Base-by-base conservation (phyloP, 768 basidiomycete genomes). In the Amanita phalloides region DNA sequence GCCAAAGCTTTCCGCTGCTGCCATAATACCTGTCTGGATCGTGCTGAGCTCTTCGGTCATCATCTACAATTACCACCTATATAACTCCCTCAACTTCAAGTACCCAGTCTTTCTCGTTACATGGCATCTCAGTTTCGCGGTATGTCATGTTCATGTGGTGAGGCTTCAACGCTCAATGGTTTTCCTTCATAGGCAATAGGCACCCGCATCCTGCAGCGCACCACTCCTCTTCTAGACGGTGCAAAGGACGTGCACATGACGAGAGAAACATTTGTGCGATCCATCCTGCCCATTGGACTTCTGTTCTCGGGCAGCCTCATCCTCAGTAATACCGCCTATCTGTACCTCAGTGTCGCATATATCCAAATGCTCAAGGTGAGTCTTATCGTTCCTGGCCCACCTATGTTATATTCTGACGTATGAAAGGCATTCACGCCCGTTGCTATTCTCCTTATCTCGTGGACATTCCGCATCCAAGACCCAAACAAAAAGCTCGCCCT, bases 61-160 rank as follows among this genome's bases (percentile, higher is more conserved):
- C 69, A 82, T 96, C 54, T 96, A 97, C 80, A 96, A 96, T 78
- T 95, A 92, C 66, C 83, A 83, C 63, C 68, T 90, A 58, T 91
- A 89, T 75, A 88, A 87, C 68, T 78, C 77, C 42, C 79, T 87
- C 61, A 67, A 82, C 54, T 96, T 96, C 74, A 79, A 81, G 61
- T 96, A 73, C 71, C 94, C 94, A 26, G 91, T 96, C 57, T 95
- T 94, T 68, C 77, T 92, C 43, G 91, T 93, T 51, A 94, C 91
- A 38, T 94, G 77, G 77, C 92, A 92, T 65, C 81, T 90, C 56
- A 68, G 69, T n/a, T 72, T 77, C 54, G 84, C 85, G 49, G 79
- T 78, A 62, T 65, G 74, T 68, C 11, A 30, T 33, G 28, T 41
- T 17, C 46, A 25, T 48, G 52, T 36, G 50, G 45, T 11, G 49